phyloP scores from a whole-genome alignment of 1,284 basidiomycete species.

The Ceratobasidium sp. region DNA sequence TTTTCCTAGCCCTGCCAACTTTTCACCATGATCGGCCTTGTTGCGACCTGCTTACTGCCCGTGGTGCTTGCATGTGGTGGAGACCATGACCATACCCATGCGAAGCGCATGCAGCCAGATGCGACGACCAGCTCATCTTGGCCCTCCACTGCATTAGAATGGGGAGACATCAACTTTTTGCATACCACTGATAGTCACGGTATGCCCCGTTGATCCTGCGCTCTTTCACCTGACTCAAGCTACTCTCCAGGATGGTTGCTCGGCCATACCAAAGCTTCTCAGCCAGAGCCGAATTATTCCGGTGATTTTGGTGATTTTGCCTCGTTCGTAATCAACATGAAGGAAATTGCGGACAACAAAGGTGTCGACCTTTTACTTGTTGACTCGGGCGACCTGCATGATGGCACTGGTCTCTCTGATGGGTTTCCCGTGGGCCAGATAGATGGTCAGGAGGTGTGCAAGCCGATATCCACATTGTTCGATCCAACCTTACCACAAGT shows the following conservation, averaged over 20 bases:
- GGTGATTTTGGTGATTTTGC: slow-evolving; percentile 81
- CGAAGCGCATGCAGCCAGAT: slow-evolving; percentile 31
- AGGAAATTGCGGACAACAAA: slow-evolving; percentile 69
- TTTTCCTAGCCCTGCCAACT: background rate
- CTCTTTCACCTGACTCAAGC: slow-evolving; percentile 60
- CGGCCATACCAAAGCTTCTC: slow-evolving; percentile 70
- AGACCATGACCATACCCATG: slow-evolving; percentile 20
- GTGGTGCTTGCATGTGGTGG: slow-evolving; percentile 29
- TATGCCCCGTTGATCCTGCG: slow-evolving; percentile 11
- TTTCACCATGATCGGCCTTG: slow-evolving; percentile 3
- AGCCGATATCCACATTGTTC: too few relatives aligned
- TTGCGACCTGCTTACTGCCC: slow-evolving; percentile 17
- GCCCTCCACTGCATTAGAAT: slow-evolving; percentile 59
- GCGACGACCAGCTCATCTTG: slow-evolving; percentile 24
- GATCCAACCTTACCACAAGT: too few relatives aligned
- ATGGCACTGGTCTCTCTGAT: slow-evolving; percentile 78
- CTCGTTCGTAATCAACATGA: slow-evolving; percentile 82
- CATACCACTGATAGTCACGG: slow-evolving; percentile 83
- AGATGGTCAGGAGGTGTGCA: slow-evolving; percentile 69
- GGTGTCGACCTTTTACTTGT: slow-evolving; percentile 73
- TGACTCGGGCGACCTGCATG: slow-evolving; percentile 79
- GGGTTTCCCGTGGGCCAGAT: slow-evolving; percentile 71
- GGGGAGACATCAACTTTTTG: slow-evolving; percentile 78
- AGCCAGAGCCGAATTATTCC: slow-evolving; percentile 77
- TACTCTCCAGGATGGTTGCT: slow-evolving; percentile 62